Base-by-base conservation (phyloP, 805 yeast genomes). In the Ogataea neopini region DNA sequence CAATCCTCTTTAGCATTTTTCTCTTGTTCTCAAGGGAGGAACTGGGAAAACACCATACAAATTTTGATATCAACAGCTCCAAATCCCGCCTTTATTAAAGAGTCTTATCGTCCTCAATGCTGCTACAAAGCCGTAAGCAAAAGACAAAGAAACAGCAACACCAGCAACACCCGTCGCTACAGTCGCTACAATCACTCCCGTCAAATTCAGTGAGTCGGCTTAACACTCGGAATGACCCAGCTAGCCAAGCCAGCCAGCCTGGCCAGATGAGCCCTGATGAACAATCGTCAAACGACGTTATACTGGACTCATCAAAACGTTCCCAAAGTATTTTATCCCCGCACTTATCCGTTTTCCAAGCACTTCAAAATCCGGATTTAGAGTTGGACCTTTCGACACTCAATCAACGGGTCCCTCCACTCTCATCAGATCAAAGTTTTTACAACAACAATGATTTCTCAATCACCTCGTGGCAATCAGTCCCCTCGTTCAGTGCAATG, bases 391-490 rank as follows among this genome's bases (percentile, higher is more conserved):
- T 54, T 2, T 42, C 57, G 3, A 33, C 50, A 9, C 29, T 47
- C 35, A 47, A 46, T 18, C 25, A 19, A 13, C 38, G 40, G 13
- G 32, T 36, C 6, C 42, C 42, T 10, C 28, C 20, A 19, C 34
- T 15, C 17, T 40, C 35, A 4, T 8, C 37, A 15, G 38, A 36
- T 29, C 37, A 45, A 25, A 44, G 43, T 22, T 44, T 41, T 32
- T 43, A 49, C 35, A 48, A 38, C 18, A 54, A 58, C 35, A 52
- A 51, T n/a, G 69, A 65, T 29, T 66, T 66, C 48, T 64, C 69
- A 2, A 51, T 61, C 13, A 63, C 69, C 14, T 67, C 71, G 18
- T 67, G 71, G 71, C 70, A 66, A 46, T 59, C 67, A 14, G 54
- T 66, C 9, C 58, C 63, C 32, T 36, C 49, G 7, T 40, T 11